These are phyloP conservation scores for Tolypocladium amazonense DNA, from an alignment of 2,329 filamentous ascomycete species.

Conservation along the genomic window DNA sequence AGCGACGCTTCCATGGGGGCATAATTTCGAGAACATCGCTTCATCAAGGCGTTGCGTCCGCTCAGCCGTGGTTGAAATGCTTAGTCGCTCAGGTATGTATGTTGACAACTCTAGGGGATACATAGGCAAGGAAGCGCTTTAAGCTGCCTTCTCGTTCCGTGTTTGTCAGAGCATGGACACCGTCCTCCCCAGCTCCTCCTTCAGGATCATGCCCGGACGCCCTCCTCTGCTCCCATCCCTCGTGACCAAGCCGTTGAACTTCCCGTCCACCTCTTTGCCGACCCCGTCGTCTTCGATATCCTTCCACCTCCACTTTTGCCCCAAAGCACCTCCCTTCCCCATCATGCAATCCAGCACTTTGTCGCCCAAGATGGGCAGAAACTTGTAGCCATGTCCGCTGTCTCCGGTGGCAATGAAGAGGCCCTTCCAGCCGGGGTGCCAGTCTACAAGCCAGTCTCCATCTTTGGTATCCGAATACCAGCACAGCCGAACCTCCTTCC, in stretches of 20 bases:
- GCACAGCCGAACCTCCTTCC: slow-evolving; percentile 53
- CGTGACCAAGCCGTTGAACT: slow-evolving; percentile 30
- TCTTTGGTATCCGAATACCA: slow-evolving; percentile 69
- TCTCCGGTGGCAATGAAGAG: slow-evolving; percentile 53
- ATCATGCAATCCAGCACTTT: slow-evolving; percentile 47
- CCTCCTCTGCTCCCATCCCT: slow-evolving; percentile 45
- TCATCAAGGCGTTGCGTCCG: not conserved
- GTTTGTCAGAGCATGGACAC: slow-evolving; percentile 3
- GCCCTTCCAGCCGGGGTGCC: slow-evolving; percentile 50
- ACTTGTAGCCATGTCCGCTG: slow-evolving; percentile 59
- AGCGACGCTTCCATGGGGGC: not conserved
- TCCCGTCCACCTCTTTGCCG: slow-evolving; percentile 22
- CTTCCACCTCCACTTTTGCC: slow-evolving; percentile 54
- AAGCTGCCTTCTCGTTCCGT: slow-evolving; percentile 2
- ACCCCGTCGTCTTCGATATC: slow-evolving; percentile 30
- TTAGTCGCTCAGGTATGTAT: not conserved
- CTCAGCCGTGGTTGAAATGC: not conserved
- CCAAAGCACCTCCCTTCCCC: slow-evolving; percentile 37
- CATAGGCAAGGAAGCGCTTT: not conserved
- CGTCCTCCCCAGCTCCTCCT: slow-evolving; percentile 26
- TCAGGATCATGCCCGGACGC: slow-evolving; percentile 31
- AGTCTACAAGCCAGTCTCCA: slow-evolving; percentile 61
- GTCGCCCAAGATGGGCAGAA: slow-evolving; percentile 54
- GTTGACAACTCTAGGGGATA: not conserved
- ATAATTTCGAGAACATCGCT: not conserved